Evolutionary conservation across 2,329 filamentous ascomycete genomes (phyloP), one percentile per base, ranked within the genome.

Genomic region (Exophiala dermatitidis): DNA sequence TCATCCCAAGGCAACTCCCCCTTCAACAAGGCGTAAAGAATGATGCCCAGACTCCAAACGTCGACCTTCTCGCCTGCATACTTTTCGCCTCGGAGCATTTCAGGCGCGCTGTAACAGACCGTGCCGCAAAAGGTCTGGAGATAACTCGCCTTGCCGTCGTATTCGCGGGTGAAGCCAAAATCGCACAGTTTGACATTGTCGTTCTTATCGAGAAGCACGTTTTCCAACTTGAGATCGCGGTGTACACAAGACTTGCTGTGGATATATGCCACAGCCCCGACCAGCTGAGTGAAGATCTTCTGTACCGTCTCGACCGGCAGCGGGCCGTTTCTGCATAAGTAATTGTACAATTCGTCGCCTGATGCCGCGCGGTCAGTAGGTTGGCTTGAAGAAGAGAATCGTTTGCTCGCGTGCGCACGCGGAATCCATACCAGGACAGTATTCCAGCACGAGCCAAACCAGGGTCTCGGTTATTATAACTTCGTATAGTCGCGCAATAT

Each of bases 11-110:
- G 93, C 38, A 98, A 76, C 59, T 88, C 80, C 52, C 88, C 88
- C 30, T 88, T 86, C 32, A 93, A 75, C 60, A 93, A 74, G 37
- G 90, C 88, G 69, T 89, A 93, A 41, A 93, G 78, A 65, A 95
- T 95, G 60, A 95, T 90, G 57, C 90, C 90, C 67, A 90, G 86
- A 70, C 91, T 97, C 93, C 93, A 98, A 3, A 98, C 90, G 66
- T 98, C 93, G 46, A 98, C 91, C 73, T 96, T 97, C 73, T 96
- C 90, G 29, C 90, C 91, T 0, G 90, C 93, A 67, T 98, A 98
- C 70, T 95, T 97, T 69, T 98, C 93, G 37, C 90, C 93, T 69
- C 93, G 95, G 38, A 98, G 78, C 93, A 98, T 98, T 71, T 98
- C 93, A 1, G 93, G 93, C 2, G 93, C 93, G 50, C 90, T 95